Base-by-base conservation (phyloP, 23 red algal species). In the Gracilaria gracilis region DNA sequence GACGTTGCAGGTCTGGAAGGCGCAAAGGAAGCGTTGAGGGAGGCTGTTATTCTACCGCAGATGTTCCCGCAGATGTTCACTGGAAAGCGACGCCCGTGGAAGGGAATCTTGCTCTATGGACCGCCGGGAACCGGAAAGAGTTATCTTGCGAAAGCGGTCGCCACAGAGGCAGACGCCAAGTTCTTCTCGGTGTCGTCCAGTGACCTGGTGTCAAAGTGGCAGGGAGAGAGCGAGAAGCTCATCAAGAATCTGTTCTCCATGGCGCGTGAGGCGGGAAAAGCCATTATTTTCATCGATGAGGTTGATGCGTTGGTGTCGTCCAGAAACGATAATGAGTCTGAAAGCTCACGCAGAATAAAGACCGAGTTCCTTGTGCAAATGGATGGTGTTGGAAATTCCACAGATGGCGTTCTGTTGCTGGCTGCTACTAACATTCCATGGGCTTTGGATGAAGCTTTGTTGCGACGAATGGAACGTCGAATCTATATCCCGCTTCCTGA, bases 301-400 rank as follows among this genome's bases (percentile, higher is more conserved):
- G 94, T 99, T 64, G 97, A 99, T 82, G 91, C 97, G 4, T 65
- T 99, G 57, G 94, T 91, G n/a, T 95, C 91, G 8, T 89, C 91
- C 16, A 69, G 97, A 55, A 75, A 77, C 53, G 97, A 99, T 69
- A 92, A 83, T 34, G 97, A 99, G 59, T 87, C 86, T 50, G 97
- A 99, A 57, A 95, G 91, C 38, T 92, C 93, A 34, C 90, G 97
- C 25, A 44, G 97, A 42, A 96, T 99, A 54, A 99, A 99, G 82
- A 99, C 97, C 15, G 97, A 99, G 73, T 99, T 99, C 62, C 88
- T 99, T n/a, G 91, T 99, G 0, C 97, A 99, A 65, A 99, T 99
- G 97, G 94, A 99, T 67, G 97, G 94, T 14, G 96, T 95, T 69
- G 95, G 90, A 20, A 96, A 96, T 37, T 76, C 40, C 21, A 69